Base-by-base conservation (phyloP, 306 rosid genomes). In the Inga leiocalycina region DNA sequence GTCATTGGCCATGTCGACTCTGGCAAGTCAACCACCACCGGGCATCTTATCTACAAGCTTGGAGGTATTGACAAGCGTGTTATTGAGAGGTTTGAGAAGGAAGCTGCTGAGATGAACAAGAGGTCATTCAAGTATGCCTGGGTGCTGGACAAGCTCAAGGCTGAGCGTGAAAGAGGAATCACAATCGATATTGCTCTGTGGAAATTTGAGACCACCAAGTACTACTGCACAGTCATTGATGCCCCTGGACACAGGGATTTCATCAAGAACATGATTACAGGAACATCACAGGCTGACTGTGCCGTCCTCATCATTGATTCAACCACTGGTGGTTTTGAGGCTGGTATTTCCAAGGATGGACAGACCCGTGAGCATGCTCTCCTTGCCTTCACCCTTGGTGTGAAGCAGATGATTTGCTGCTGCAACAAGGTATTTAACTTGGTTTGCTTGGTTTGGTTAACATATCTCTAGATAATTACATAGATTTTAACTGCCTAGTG, bases 61-160 rank as follows among this genome's bases (percentile, higher is more conserved):
- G 98, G 98, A 41, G 98, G 98, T 3, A 94, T 94, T 35, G 98
- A 94, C 89, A 94, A 93, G 91, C 98, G 97, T 91, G 98, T 94
- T 7, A 94, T 94, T 2, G 97, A 94, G 82, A 90, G 97, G 76
- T 94, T 94, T 3, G 98, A 94, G 91, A 94, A 93, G 51, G 98
- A 94, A 85, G 98, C 98, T 73, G 91, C 97, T 69, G 98, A 92
- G 92, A 94, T 94, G 98, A 94, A 94, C 93, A 94, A 94, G 89
- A 80, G 98, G 54, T 94, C 98, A 0, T 94, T 94, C 93, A 94
- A 94, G 93, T 94, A 94, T 62, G 98, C 98, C 0, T 94, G 98
- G 98, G 97, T 94, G 75, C 89, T 94, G 32, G 98, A 94, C 94
- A 94, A 94, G 88, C 94, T 94, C 9, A 93, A 94, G 94, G 98